A percentile compares a stretch with the other conserved stretches of the same genome.
phyloP scores from a whole-genome alignment of 148 eudicot genomes.

The Vaccinium corymbosum region DNA sequence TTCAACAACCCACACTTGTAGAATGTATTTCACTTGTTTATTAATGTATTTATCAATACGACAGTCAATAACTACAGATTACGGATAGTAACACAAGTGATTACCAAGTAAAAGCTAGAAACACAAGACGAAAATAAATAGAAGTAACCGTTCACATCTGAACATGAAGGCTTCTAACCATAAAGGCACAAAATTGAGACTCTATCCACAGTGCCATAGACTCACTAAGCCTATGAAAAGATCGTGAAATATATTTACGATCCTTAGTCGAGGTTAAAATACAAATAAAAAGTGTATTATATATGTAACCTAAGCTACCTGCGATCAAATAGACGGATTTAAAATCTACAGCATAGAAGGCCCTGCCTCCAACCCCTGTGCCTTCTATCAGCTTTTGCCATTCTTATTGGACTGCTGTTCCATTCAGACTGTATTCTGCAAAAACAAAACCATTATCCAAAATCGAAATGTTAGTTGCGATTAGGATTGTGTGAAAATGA shows the following conservation, averaged over 20 bases:
- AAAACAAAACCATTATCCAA: background rate
- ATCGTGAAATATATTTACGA: constrained; percentile 14
- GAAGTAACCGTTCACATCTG: background rate
- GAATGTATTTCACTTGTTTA: background rate
- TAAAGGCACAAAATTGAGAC: background rate
- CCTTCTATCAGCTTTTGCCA: constrained; percentile 79
- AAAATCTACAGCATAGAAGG: constrained; percentile 88
- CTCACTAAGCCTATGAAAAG: constrained; percentile 16
- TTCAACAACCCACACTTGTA: background rate
- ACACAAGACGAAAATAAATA: background rate
- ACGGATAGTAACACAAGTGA: background rate
- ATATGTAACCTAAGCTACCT: constrained; percentile 10
- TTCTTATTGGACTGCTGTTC: constrained; percentile 91
- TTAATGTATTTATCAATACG: background rate
- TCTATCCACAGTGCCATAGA: constrained; percentile 16
- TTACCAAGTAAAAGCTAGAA: background rate
- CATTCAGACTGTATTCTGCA: constrained; percentile 81
- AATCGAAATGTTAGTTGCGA: background rate
- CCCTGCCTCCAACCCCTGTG: constrained; percentile 59
- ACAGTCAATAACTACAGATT: background rate
- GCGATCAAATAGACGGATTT: constrained; percentile 14
- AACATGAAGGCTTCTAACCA: background rate
- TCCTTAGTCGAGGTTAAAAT: background rate
- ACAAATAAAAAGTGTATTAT: background rate
- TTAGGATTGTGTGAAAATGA: background rate